Base-by-base conservation (phyloP, 768 basidiomycete genomes). In the Podaxis sp. region DNA sequence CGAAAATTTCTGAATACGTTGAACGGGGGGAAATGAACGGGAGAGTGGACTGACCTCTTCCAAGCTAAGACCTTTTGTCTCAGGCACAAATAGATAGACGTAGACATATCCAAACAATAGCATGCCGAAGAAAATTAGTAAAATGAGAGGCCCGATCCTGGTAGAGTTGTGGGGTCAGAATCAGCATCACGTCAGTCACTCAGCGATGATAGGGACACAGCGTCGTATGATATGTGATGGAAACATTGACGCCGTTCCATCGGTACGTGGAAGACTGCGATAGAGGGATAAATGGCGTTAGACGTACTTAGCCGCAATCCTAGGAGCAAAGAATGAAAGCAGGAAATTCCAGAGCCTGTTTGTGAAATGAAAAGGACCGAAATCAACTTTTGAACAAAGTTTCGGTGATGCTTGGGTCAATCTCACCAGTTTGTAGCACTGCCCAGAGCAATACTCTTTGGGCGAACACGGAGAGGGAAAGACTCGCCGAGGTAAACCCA, bases 401-500 rank as follows among this genome's bases (percentile, higher is more conserved):
- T n/a, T 44, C 42, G 42, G 42, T 16, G 16, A 16, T 18, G 5
- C 32, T 25, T 46, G 10, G n/a, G 18, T 21, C n/a, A 16, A 40
- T 60, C 64, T 50, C 40, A 74, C 76, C 77, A 78, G 59, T 78
- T 78, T 27, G 74, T 76, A 9, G 77, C 77, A 50, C 86, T 87
- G 7, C 88, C 88, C n/a, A 91, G 76, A 0, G 90, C 90, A 67
- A 92, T 91, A 64, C 82, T 77, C 71, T 91, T 91, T 5, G 91
- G 82, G 59, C 90, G 82, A 48, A 93, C 87, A 50, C 89, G 85
- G 23, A 92, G 82, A 13, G 90, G 91, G 82, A 91, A 92, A 18
- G 84, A 87, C 76, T 91, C 89, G 55, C 88, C 72, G 67, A 90
- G 80, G 66, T 89, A 89, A 5, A 89, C 89, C 85, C 84, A 86